A percentile compares a stretch with the other conserved stretches of the same genome.
phyloP scores from a whole-genome alignment of 371 early-diverging fungal genomes.

The Mucor indicus region DNA sequence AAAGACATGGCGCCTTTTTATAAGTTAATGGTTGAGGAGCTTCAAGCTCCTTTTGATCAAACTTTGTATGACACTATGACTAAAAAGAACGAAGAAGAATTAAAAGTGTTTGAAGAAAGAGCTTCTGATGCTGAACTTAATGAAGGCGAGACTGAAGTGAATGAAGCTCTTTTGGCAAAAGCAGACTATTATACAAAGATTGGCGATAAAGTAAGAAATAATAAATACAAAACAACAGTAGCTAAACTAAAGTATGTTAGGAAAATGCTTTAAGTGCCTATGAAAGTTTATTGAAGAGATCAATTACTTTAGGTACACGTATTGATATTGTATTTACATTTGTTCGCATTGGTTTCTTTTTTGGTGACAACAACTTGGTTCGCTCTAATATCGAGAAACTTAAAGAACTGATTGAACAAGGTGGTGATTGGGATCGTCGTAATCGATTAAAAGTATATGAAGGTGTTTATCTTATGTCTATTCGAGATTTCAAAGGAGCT shows the following conservation, averaged over 20 bases:
- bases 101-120: constrained; percentile 78
- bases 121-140: constrained; percentile 88
- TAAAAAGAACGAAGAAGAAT: constrained; percentile 68
- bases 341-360: constrained; percentile 95
- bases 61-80: constrained; percentile 53
- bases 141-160: constrained; percentile 92
- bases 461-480: constrained; percentile 90
- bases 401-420: constrained; percentile 90
- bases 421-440: constrained; percentile 99
- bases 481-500: constrained; percentile 95
- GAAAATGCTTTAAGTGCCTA: constrained; percentile 84
- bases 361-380: constrained; percentile 75
- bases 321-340: constrained; percentile 91
- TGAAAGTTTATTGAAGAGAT: constrained; percentile 78
- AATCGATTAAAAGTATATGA: constrained; percentile 99
- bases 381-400: constrained; percentile 79
- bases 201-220: constrained; percentile 97
- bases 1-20: constrained; percentile 89
- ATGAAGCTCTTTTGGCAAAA: constrained; percentile 87
- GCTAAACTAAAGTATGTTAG: too few species aligned
- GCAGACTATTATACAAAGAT: constrained; percentile 91
- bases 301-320: constrained; percentile 86
- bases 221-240: too few species aligned
- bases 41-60: constrained; percentile 57
- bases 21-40: constrained; percentile 61